A percentile compares a stretch with the other conserved stretches of the same genome.
Evolutionary conservation across 1,284 basidiomycete species (phyloP).

Genomic region (Amylostereum areolatum): DNA sequence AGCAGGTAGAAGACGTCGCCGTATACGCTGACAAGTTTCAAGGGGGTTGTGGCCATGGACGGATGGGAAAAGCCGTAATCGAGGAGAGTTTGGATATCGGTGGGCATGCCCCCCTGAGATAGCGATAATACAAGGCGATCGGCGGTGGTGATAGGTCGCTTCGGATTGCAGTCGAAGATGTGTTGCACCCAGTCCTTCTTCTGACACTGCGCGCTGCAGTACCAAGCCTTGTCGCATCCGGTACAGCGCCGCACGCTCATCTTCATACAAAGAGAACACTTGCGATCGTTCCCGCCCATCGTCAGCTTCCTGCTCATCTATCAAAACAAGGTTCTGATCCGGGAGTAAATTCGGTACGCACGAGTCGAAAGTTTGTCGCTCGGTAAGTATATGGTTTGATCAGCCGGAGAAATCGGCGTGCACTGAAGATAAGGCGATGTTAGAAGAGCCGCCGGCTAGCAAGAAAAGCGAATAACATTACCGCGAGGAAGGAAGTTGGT

Average conservation of each 20-base stretch:
- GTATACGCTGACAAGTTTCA: slow-evolving; percentile 26
- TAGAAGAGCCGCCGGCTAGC: too few relatives aligned
- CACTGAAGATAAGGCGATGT: too few relatives aligned
- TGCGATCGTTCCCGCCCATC: too few relatives aligned
- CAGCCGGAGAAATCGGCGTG: too few relatives aligned
- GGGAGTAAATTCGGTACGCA: too few relatives aligned
- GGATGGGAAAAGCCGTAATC: slow-evolving; percentile 31
- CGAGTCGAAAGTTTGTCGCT: too few relatives aligned
- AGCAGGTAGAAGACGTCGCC: slow-evolving; percentile 18
- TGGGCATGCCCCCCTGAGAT: slow-evolving; percentile 19
- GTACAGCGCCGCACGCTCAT: slow-evolving; percentile 4
- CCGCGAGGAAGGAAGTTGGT: too few relatives aligned
- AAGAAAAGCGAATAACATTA: too few relatives aligned
- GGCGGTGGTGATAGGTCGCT: slow-evolving; percentile 24
- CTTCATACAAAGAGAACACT: too few relatives aligned
- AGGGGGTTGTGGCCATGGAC: slow-evolving; percentile 8
- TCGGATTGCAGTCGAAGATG: slow-evolving; percentile 28
- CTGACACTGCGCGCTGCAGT: slow-evolving; percentile 28
- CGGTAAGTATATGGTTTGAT: too few relatives aligned
- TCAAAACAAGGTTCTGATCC: too few relatives aligned
- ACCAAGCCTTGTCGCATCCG: slow-evolving; percentile 19
- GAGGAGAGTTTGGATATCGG: slow-evolving; percentile 23
- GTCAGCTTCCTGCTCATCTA: too few relatives aligned
- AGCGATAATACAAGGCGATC: slow-evolving; percentile 24
- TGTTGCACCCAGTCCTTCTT: slow-evolving; percentile 23